Evolutionary conservation across 2,329 filamentous ascomycete genomes (phyloP).

Genomic region (Coniochaeta pulveracea): DNA sequence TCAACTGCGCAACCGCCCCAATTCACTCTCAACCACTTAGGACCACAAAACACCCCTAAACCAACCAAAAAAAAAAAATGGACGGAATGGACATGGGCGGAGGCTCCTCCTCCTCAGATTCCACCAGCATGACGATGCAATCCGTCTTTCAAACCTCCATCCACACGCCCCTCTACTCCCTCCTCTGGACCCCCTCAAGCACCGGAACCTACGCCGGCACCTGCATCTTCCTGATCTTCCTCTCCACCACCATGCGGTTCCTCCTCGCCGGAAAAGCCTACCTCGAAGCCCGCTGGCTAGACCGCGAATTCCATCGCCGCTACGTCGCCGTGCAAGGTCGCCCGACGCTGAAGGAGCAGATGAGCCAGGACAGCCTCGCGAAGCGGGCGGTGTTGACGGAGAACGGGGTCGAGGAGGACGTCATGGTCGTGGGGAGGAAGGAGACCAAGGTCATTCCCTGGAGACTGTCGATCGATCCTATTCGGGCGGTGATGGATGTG

Average conservation of each 20-base stretch:
- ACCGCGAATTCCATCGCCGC: conserved; percentile 60
- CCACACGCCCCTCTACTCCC: conserved; percentile 43
- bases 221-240: conserved; percentile 79
- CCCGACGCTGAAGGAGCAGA: conserved; percentile 43
- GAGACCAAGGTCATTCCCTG: conserved; percentile 51
- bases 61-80: conserved; percentile 1
- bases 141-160: conserved; percentile 49
- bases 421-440: conserved; percentile 57
- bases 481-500: conserved; percentile 60
- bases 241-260: conserved; percentile 58
- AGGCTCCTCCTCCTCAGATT: conserved; percentile 5
- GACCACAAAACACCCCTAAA: background rate
- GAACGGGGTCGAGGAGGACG: conserved; percentile 72
- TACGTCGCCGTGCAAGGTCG: conserved; percentile 66
- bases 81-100: conserved; percentile 11
- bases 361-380: conserved; percentile 46
- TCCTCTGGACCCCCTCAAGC: conserved; percentile 60
- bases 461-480: conserved; percentile 69
- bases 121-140: conserved; percentile 25
- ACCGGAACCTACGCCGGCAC: conserved; percentile 72
- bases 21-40: background rate
- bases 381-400: conserved; percentile 58
- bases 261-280: conserved; percentile 62
- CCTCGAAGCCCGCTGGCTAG: conserved; percentile 53
- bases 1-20: too few species aligned